Conservation (phyloP, 352 stramenopile species). For the Phytophthora pluvialis region DNA sequence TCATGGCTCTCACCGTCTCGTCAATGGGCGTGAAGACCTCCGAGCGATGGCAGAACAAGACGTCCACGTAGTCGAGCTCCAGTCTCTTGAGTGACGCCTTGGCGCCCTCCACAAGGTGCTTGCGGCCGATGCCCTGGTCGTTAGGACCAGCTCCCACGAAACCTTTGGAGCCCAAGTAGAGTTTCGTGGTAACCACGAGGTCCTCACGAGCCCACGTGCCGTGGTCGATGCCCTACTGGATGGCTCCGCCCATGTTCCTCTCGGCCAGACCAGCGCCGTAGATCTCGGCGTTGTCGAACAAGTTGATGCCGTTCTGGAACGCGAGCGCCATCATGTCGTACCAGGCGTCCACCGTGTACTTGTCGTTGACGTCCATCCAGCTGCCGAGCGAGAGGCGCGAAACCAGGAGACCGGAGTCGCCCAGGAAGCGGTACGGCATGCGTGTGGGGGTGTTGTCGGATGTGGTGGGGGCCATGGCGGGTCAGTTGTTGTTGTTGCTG, state of each 20-base stretch:
- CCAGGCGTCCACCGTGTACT: slow-evolving; percentile 35
- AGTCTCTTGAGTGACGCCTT: slow-evolving; percentile 41
- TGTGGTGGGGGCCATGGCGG: neutral
- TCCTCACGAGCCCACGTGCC: slow-evolving; percentile 39
- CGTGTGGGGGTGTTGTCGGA: neutral
- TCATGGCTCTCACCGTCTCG: slow-evolving; percentile 59
- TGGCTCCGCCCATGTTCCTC: slow-evolving; percentile 39
- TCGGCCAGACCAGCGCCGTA: slow-evolving; percentile 37
- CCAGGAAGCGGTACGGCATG: slow-evolving; percentile 34
- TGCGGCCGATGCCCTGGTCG: slow-evolving; percentile 38
- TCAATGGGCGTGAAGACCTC: slow-evolving; percentile 46
- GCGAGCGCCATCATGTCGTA: slow-evolving; percentile 31
- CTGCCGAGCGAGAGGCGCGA: slow-evolving; percentile 38
- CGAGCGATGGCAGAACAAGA: slow-evolving; percentile 44
- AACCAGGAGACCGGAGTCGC: slow-evolving; percentile 32
- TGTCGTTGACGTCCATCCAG: slow-evolving; percentile 25
- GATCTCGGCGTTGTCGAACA: slow-evolving; percentile 52
- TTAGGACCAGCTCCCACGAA: slow-evolving; percentile 32
- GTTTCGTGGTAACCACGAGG: slow-evolving; percentile 55
- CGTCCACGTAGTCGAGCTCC: slow-evolving; percentile 45
- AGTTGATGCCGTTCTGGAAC: slow-evolving; percentile 49
- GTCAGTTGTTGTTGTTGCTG: slow-evolving; percentile 1
- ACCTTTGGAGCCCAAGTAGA: slow-evolving; percentile 35
- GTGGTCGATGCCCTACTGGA: slow-evolving; percentile 37
- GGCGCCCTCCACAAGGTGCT: slow-evolving; percentile 56